Base-by-base conservation (phyloP, 805 yeast species). In the Komagataella pseudopastoris region DNA sequence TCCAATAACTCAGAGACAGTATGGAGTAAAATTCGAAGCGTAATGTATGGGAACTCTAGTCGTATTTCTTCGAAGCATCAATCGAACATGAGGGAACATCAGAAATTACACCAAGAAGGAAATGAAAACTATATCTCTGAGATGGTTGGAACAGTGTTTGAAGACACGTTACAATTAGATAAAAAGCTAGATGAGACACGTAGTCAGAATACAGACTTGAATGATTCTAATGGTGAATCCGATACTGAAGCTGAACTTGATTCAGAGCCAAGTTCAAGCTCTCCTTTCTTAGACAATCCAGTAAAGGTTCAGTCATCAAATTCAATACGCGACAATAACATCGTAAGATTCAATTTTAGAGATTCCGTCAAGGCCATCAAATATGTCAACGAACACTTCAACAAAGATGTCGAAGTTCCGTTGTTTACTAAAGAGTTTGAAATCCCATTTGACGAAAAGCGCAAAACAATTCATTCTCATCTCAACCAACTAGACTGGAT, bases 401-500 rank as follows among this genome's bases (percentile, higher is more conserved):
- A 30, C 6, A 14, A 14, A 30, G 5, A 30, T 30, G 10, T 14
- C 3, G 39, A 45, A 18, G 24, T 45, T 45, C 50, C 56, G 2
- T 12, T 63, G 3, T 23, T 57, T 1, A 16, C 57, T 16, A 50
- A 51, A n/a, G 18, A 62, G 8, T 47, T 54, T 3, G 56, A 58
- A 7, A 48, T 63, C 44, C 64, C 65, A 8, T 62, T 63, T 46
- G 60, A 59, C 51, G 52, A 53, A 1, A 30, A 45, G 8, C 53
- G 63, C 45, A 46, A 49, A 10, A 57, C 57, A 14, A 81, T 83
- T 44, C 62, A 78, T 39, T 61, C 71, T 2, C 76, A 77, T 55
- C 69, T 90, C 60, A 85, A 87, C 63, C 58, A 64, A 18, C 62
- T 91, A 22, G 71, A 75, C 2, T 90, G 96, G 96, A 69, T 78